These are phyloP conservation scores for Purpureocillium takamizusanense DNA, from an alignment of 2,329 filamentous ascomycete genomes.

Conservation along the genomic window DNA sequence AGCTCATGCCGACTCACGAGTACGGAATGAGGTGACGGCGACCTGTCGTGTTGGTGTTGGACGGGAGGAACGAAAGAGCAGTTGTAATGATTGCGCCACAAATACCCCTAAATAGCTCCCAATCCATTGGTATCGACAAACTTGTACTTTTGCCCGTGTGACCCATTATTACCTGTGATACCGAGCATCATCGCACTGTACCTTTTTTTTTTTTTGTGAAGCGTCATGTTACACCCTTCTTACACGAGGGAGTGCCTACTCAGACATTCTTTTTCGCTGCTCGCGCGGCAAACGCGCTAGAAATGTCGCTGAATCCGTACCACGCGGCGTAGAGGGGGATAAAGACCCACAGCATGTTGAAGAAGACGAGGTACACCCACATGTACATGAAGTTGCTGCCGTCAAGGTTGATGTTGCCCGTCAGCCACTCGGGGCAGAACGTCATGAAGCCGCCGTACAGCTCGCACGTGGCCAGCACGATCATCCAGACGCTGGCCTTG, in stretches of 20 bases:
- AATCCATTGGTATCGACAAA: background rate
- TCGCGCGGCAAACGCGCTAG: slow-evolving; percentile 35
- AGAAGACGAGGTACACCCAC: slow-evolving; percentile 61
- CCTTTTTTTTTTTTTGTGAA: no score
- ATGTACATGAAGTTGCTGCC: slow-evolving; percentile 59
- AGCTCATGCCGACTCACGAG: background rate
- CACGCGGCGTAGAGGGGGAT: slow-evolving; percentile 52
- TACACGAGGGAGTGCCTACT: no score
- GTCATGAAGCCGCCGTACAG: slow-evolving; percentile 64
- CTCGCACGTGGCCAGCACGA: slow-evolving; percentile 56
- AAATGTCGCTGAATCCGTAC: slow-evolving; percentile 45
- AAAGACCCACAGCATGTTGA: slow-evolving; percentile 60
- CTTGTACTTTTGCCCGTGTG: no score
- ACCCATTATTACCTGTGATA: no score
- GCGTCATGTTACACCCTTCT: no score
- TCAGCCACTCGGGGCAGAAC: slow-evolving; percentile 62
- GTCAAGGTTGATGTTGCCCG: slow-evolving; percentile 52
- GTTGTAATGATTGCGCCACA: background rate
- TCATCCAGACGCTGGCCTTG: slow-evolving; percentile 52
- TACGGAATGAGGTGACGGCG: background rate
- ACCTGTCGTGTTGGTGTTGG: background rate
- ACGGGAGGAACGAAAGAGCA: background rate
- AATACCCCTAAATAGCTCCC: background rate
- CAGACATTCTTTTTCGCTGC: slow-evolving; percentile 17
- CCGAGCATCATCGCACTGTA: no score